Evolutionary conservation across 2,329 filamentous ascomycete genomes (phyloP), one percentile per base, ranked within the genome.

Genomic region (Colletotrichum sansevieriae): DNA sequence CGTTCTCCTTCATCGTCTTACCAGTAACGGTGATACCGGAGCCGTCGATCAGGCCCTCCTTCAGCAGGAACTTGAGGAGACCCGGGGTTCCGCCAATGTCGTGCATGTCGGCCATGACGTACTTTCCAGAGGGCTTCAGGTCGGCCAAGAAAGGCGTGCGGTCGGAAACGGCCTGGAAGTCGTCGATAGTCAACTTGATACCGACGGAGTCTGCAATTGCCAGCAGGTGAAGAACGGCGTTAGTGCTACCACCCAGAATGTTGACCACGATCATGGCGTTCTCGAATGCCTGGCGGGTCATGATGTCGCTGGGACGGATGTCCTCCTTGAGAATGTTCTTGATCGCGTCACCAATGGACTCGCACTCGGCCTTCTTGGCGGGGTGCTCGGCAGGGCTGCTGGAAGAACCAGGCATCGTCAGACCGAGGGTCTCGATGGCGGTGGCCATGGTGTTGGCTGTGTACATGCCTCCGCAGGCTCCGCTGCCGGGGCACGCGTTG

Each of bases 401-500:
- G 68, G 91, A 94, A 74, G 92, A 94, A 8, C 92, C 92, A 4
- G 93, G 92, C n/a, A 96, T 85, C 3, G 92, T 92, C 87, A 95
- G 84, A 33, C 94, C 94, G 86, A 97, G 94, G 41, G 92, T 93
- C 82, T 97, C 94, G 71, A 97, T 94, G n/a, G 92, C 93, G 0
- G 92, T 95, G 5, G 93, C 92, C 93, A 97, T 95, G 25, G 94
- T 97, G 81, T 97, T 97, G 71, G 94, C 94, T 0, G 94, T 97
- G 82, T 94, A 97, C 94, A 97, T 95, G 73, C 92, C 92, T 71
- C 91, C 92, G 72, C 92, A 95, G 43, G 92, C 92, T 44, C 92
- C 92, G 57, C 77, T 76, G 52, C 82, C 82, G 56, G 81, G 81
- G 91, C 95, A 98, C 49, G 96, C 95, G 77, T 98, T 86, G 71